phyloP scores from a whole-genome alignment of 176 grass and related monocot species.

The Panicum miliaceum region DNA sequence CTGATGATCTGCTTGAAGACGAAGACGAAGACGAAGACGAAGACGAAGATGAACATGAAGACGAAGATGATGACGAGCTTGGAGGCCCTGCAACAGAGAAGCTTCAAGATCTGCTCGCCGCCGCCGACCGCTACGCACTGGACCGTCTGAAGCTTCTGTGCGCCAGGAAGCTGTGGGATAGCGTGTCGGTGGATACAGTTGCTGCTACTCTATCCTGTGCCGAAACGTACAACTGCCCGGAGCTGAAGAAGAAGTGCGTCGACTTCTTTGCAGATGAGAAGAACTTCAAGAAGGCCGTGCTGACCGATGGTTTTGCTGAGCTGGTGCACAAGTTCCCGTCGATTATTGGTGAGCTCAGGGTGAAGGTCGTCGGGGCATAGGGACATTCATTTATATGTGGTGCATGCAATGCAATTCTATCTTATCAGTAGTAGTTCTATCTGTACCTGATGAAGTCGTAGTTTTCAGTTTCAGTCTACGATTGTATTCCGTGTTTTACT shows the following conservation, averaged over 20 bases:
- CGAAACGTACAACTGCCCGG: constrained; percentile 41
- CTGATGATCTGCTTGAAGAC: neutral
- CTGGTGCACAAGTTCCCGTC: constrained; percentile 35
- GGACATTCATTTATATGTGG: no score
- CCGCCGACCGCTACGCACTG: constrained; percentile 55
- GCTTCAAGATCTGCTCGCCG: constrained; percentile 30
- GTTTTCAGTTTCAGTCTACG: no score
- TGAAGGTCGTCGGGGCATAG: neutral
- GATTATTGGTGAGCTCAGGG: neutral
- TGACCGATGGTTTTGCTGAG: constrained; percentile 17
- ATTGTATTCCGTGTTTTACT: no score
- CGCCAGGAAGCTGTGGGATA: constrained; percentile 35
- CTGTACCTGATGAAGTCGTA: no score
- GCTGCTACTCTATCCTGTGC: constrained; percentile 45
- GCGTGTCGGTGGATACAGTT: constrained; percentile 32
- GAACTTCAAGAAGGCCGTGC: constrained; percentile 47
- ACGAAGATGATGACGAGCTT: neutral
- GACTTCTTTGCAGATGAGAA: constrained; percentile 37
- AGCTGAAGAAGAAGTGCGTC: constrained; percentile 56
- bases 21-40: no score
- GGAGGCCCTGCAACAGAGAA: neutral
- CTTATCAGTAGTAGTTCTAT: no score
- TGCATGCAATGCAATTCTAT: no score
- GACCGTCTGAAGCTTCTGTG: constrained; percentile 64
- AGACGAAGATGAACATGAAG: no score